A percentile compares a stretch with the other conserved stretches of the same genome.
Conservation (phyloP, 441 rosid species). For the Arabidopsis lyrata region DNA sequence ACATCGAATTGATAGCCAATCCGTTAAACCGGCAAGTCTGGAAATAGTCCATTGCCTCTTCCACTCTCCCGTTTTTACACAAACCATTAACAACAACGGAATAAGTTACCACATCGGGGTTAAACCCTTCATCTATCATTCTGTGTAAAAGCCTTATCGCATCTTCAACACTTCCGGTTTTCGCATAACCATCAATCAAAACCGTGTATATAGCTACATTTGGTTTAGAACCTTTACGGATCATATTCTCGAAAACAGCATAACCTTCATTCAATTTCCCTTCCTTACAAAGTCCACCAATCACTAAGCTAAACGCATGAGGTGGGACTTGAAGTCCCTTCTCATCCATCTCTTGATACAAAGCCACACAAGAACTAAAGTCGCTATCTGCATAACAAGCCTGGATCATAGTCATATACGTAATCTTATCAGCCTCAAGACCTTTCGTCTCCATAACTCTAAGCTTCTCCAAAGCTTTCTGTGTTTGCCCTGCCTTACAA, state of each 20-base stretch:
- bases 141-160: constrained; percentile 70
- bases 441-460: constrained; percentile 69
- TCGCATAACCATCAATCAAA: constrained; percentile 77
- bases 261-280: constrained; percentile 75
- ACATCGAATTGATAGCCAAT: constrained; percentile 67
- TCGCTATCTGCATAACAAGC: constrained; percentile 71
- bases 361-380: constrained; percentile 63
- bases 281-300: constrained; percentile 79
- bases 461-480: constrained; percentile 65
- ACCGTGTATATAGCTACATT: constrained; percentile 83
- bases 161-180: constrained; percentile 68
- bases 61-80: constrained; percentile 74
- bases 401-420: constrained; percentile 81
- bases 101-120: constrained; percentile 72
- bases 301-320: constrained; percentile 77
- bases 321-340: constrained; percentile 69
- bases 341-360: constrained; percentile 88
- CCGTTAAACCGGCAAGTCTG: constrained; percentile 58
- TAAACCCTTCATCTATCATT: constrained; percentile 69
- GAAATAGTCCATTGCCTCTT: constrained; percentile 71
- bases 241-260: constrained; percentile 73
- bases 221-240: constrained; percentile 56
- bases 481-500: constrained; percentile 68
- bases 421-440: constrained; percentile 78
- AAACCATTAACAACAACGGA: constrained; percentile 69